phyloP scores from a whole-genome alignment of 176 grass and related monocot species.

The Rhipidocladum racemiflorum region DNA sequence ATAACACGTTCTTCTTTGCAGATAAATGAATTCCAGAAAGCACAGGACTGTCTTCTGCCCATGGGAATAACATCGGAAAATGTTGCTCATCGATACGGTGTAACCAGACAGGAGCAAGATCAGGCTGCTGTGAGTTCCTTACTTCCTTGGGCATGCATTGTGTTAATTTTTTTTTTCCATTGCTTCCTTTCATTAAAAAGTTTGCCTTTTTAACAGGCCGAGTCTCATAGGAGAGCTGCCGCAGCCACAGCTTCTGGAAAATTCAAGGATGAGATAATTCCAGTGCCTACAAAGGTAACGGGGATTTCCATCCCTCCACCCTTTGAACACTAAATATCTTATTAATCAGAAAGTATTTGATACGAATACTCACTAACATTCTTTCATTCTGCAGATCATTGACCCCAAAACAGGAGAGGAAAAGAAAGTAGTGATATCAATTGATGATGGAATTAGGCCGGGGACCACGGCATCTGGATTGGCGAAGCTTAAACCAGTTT shows the following conservation, averaged over 20 bases:
- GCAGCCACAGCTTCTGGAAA: slow-evolving; percentile 86
- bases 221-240: slow-evolving; percentile 86
- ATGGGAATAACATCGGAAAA: slow-evolving; percentile 99
- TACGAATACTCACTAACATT: neutral
- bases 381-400: slow-evolving; percentile 50
- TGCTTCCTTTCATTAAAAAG: neutral
- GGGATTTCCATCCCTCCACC: too few species aligned
- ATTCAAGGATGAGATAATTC: slow-evolving; percentile 95
- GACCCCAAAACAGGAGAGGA: slow-evolving; percentile 94
- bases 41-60: slow-evolving; percentile 92
- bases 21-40: slow-evolving; percentile 69
- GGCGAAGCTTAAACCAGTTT: slow-evolving; percentile 85
- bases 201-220: slow-evolving; percentile 40
- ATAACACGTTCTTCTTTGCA: slow-evolving; percentile 39
- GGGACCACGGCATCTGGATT: slow-evolving; percentile 64
- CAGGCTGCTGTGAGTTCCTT: slow-evolving; percentile 78
- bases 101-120: slow-evolving; percentile 90
- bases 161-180: neutral
- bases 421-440: slow-evolving; percentile 75
- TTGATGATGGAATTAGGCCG: slow-evolving; percentile 95
- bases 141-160: neutral
- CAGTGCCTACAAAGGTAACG: slow-evolving; percentile 79
- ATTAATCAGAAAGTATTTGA: neutral
- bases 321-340: neutral
- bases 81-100: slow-evolving; percentile 79